phyloP scores from a whole-genome alignment of 2,329 filamentous ascomycete genomes.

The Sclerotinia nivalis region DNA sequence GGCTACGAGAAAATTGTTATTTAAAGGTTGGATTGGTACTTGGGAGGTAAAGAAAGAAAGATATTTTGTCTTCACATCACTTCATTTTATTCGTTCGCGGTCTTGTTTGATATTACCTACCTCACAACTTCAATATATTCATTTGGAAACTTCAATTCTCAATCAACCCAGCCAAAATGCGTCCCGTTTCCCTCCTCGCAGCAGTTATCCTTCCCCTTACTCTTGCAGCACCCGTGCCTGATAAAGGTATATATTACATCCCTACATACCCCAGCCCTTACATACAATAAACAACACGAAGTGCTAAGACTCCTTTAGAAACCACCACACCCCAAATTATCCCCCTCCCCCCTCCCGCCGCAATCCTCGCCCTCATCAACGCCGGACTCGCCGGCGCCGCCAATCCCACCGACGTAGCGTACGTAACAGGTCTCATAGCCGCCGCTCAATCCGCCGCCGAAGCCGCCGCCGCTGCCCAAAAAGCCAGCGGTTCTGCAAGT shows the following conservation, averaged over 20 bases:
- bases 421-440: background rate
- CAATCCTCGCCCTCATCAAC: background rate
- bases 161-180: slow-evolving; percentile 1
- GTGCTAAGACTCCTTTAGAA: background rate
- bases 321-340: too few species aligned
- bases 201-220: background rate
- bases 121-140: background rate
- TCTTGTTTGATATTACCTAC: background rate
- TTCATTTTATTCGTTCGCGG: background rate
- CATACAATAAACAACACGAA: background rate
- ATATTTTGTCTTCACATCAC: background rate
- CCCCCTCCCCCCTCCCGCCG: background rate
- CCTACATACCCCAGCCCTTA: too few species aligned
- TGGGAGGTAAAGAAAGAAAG: background rate
- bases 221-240: slow-evolving; percentile 11
- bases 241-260: background rate
- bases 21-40: background rate
- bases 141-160: background rate
- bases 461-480: background rate
- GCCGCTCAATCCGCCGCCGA: background rate
- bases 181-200: background rate
- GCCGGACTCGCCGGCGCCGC: background rate
- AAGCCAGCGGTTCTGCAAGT: background rate
- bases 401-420: background rate
- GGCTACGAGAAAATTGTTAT: background rate